Conservation (phyloP, 2,329 filamentous ascomycete genomes). For the Penicillium sp. region DNA sequence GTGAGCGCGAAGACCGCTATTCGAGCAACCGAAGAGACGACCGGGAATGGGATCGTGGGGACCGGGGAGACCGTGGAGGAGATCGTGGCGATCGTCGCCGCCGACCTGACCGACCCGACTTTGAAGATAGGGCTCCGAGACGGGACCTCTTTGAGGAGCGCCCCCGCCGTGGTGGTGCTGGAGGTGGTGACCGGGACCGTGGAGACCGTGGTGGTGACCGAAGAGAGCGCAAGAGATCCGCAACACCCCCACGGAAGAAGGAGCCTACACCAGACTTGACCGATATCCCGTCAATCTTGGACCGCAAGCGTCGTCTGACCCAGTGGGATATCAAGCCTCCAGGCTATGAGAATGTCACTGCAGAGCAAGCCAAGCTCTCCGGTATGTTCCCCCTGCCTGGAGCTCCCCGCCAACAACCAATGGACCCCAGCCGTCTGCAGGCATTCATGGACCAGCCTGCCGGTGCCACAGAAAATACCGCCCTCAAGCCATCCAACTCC, state of each 20-base stretch:
- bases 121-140: slow-evolving; percentile 59
- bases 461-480: slow-evolving; percentile 65
- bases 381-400: slow-evolving; percentile 94
- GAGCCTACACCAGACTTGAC: slow-evolving; percentile 96
- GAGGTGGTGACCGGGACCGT: slow-evolving; percentile 47
- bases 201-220: slow-evolving; percentile 49
- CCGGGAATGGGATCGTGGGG: slow-evolving; percentile 64
- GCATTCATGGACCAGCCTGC: slow-evolving; percentile 92
- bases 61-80: slow-evolving; percentile 16
- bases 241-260: slow-evolving; percentile 81
- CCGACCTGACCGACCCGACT: slow-evolving; percentile 49
- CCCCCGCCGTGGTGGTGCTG: slow-evolving; percentile 47
- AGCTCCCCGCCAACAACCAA: slow-evolving; percentile 88
- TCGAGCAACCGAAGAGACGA: slow-evolving; percentile 66
- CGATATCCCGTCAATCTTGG: slow-evolving; percentile 75
- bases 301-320: slow-evolving; percentile 87
- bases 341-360: slow-evolving; percentile 96
- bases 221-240: slow-evolving; percentile 66
- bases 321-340: slow-evolving; percentile 99
- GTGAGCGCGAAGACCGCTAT: slow-evolving; percentile 92
- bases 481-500: slow-evolving; percentile 88
- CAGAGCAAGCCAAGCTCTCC: slow-evolving; percentile 97
- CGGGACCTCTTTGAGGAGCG: slow-evolving; percentile 65
- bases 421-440: slow-evolving; percentile 91
- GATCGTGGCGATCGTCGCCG: slow-evolving; percentile 61